Percentiles rank a stretch among this genome's conserved stretches.
Conservation (phyloP, 176 grass and related monocot species). For the Phyllostachys edulis region DNA sequence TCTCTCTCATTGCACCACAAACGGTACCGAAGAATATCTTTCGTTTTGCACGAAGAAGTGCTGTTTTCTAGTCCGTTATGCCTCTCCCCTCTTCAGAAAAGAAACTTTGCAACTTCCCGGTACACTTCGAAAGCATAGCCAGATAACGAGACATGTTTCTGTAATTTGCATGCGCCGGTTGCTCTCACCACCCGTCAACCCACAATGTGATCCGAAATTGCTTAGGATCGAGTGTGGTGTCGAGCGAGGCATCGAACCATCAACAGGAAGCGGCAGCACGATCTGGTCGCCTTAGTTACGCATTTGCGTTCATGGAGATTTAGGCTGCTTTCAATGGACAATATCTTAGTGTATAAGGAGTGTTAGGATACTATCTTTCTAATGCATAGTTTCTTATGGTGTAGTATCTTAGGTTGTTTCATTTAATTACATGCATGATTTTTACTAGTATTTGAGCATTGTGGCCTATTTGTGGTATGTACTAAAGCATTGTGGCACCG, state of each 20-base stretch:
- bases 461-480: no score
- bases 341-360: no score
- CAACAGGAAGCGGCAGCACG: conserved; percentile 7
- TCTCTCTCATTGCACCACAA: no score
- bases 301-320: neutral
- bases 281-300: neutral
- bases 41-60: neutral
- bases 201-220: neutral
- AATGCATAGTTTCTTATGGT: no score
- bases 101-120: neutral
- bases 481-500: no score
- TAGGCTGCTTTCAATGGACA: no score
- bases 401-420: no score
- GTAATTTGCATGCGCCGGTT: neutral
- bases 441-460: no score
- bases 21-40: neutral
- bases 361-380: no score
- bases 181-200: neutral
- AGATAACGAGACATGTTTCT: neutral
- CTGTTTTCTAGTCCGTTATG: neutral
- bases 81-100: neutral
- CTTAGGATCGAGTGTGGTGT: neutral
- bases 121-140: neutral
- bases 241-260: neutral
- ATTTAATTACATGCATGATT: no score